phyloP scores from a whole-genome alignment of 163 green algal species.

The Coccomyxa subellipsoidea region DNA sequence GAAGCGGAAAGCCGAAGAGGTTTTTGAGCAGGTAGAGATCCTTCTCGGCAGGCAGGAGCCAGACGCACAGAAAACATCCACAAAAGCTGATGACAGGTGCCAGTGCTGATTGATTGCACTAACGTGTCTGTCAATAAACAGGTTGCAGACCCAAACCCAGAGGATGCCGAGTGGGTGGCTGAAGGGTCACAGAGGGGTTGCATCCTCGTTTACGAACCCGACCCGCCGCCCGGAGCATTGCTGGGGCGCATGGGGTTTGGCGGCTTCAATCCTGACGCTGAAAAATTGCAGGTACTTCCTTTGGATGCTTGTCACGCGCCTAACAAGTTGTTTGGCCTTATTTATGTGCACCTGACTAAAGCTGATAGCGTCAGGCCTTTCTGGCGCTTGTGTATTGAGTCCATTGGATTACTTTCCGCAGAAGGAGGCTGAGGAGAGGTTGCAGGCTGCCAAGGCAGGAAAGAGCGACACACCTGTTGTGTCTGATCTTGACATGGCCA shows the following conservation, averaged over 20 bases:
- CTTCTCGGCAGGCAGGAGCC: too few relatives aligned
- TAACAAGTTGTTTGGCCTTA: neutral
- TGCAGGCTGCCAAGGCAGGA: neutral
- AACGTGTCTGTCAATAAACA: too few relatives aligned
- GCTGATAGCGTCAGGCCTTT: neutral
- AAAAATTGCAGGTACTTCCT: slow-evolving; percentile 5
- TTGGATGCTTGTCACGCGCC: neutral
- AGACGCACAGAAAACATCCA: too few relatives aligned
- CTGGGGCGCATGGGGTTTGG: slow-evolving; percentile 15
- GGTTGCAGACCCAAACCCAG: neutral
- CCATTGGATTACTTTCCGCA: neutral
- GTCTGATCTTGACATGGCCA: neutral
- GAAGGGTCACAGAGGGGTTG: neutral
- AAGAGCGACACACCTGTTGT: neutral
- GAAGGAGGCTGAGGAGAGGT: neutral
- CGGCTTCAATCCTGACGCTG: slow-evolving; percentile 12
- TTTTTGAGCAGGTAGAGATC: neutral
- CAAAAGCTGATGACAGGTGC: too few relatives aligned
- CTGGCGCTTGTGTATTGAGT: neutral
- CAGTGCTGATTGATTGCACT: too few relatives aligned
- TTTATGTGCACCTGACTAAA: neutral
- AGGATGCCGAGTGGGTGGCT: slow-evolving; percentile 8
- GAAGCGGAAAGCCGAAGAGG: slow-evolving; percentile 2
- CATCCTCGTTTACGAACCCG: slow-evolving; percentile 6
- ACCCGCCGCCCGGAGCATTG: slow-evolving; percentile 1